Conservation (phyloP, 352 stramenopile species). For the Pythium aristosporum region DNA sequence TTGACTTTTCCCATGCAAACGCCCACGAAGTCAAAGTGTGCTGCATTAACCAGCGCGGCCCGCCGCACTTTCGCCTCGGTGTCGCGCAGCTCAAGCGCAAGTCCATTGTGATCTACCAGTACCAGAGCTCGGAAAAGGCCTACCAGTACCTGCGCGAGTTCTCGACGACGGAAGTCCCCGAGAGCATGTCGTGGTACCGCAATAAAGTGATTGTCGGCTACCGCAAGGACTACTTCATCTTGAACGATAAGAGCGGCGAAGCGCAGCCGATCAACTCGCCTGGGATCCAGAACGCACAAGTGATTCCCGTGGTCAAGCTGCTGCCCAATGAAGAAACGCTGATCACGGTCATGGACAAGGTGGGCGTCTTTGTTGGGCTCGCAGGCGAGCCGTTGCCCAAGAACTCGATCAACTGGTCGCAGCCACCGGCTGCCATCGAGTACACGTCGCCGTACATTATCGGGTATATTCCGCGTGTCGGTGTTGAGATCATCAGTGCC, state of each 20-base stretch:
- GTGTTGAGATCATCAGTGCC: constrained; percentile 79
- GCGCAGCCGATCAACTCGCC: constrained; percentile 68
- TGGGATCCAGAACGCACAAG: constrained; percentile 61
- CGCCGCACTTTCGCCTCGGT: constrained; percentile 80
- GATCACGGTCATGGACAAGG: constrained; percentile 78
- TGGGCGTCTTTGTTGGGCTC: constrained; percentile 80
- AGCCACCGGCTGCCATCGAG: constrained; percentile 68
- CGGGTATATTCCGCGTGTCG: constrained; percentile 68
- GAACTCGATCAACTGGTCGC: constrained; percentile 83
- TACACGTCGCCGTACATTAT: constrained; percentile 82
- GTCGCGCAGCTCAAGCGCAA: constrained; percentile 65
- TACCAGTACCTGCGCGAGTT: constrained; percentile 84
- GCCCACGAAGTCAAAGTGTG: constrained; percentile 60
- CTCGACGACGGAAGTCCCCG: constrained; percentile 63
- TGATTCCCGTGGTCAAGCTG: constrained; percentile 74
- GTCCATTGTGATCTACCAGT: constrained; percentile 80
- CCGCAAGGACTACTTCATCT: constrained; percentile 70
- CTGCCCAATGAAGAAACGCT: constrained; percentile 85
- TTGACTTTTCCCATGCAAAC: constrained; percentile 84
- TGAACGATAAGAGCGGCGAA: constrained; percentile 85
- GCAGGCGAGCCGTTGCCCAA: constrained; percentile 76
- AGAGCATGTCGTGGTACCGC: constrained; percentile 85
- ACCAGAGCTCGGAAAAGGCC: constrained; percentile 72
- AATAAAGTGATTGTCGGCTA: constrained; percentile 87
- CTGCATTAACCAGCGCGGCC: constrained; percentile 84